Conservation (phyloP, 164 flowering plant species). For the Nelumbo lutea region DNA sequence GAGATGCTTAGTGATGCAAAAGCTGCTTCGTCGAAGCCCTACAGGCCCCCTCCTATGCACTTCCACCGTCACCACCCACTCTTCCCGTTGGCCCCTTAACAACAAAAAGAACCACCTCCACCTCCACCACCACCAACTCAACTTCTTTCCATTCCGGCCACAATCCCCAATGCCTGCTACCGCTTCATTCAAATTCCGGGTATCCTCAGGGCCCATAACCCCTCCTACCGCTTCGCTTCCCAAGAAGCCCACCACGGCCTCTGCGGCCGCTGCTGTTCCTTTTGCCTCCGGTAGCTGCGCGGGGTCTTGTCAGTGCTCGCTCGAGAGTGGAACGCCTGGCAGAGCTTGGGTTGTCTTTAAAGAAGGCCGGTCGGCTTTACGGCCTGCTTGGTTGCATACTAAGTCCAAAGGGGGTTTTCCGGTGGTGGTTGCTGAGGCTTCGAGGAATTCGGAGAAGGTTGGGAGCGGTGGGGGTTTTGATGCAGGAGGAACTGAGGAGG, state of each 20-base stretch:
- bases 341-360: conserved; percentile 42
- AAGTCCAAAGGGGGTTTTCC: conserved; percentile 21
- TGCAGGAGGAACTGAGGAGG: conserved; percentile 8
- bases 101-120: background rate
- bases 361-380: conserved; percentile 11
- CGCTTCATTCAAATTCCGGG: conserved; percentile 12
- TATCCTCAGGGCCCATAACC: conserved; percentile 4
- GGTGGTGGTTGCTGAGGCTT: conserved; percentile 18
- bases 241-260: conserved; percentile 6
- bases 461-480: conserved; percentile 4
- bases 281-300: conserved; percentile 3
- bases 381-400: conserved; percentile 38
- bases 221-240: conserved; percentile 7
- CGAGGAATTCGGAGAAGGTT: conserved; percentile 13
- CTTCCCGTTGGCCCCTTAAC: conserved; percentile 2
- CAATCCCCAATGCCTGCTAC: conserved; percentile 23
- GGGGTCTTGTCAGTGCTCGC: conserved; percentile 19
- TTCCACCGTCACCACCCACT: conserved; percentile 10
- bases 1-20: conserved; percentile 63
- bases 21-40: conserved; percentile 45
- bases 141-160: background rate
- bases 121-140: background rate
- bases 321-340: conserved; percentile 8
- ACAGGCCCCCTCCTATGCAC: conserved; percentile 29
- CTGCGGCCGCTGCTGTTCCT: background rate